These are phyloP conservation scores for Elongisporangium anandrum DNA, from an alignment of 352 stramenopile genomes.

Conservation along the genomic window DNA sequence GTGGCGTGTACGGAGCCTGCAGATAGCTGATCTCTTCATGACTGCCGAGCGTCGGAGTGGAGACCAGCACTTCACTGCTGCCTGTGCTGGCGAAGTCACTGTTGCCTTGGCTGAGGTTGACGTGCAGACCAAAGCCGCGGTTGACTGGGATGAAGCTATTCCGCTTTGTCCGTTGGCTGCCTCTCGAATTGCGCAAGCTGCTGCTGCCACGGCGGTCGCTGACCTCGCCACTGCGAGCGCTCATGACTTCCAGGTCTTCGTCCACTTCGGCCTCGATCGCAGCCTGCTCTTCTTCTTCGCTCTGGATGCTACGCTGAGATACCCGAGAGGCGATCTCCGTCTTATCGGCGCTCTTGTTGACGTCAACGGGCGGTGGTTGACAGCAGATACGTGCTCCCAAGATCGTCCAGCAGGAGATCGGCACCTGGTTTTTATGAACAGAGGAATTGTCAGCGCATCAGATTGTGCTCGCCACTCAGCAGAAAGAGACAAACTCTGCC, in stretches of 20 bases:
- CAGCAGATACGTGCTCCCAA: conserved; percentile 17
- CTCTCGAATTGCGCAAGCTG: conserved; percentile 7
- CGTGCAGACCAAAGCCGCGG: conserved; percentile 59
- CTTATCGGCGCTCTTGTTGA: conserved; percentile 42
- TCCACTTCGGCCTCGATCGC: conserved; percentile 76
- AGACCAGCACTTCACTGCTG: neutral
- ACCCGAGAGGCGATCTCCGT: conserved; percentile 47
- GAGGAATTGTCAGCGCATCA: neutral
- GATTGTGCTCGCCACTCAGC: neutral
- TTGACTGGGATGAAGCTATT: conserved; percentile 23
- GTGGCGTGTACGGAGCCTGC: conserved; percentile 37
- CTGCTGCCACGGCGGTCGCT: conserved; percentile 32
- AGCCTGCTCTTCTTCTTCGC: conserved; percentile 60
- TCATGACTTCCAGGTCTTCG: conserved; percentile 74
- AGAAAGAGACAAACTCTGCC: conserved; percentile 2
- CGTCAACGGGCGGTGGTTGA: conserved; percentile 11
- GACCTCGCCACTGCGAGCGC: conserved; percentile 58
- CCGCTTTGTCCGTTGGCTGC: conserved; percentile 9
- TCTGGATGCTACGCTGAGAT: conserved; percentile 48
- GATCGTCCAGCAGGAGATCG: neutral
- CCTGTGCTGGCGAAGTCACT: neutral
- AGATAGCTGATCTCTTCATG: conserved; percentile 31
- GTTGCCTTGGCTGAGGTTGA: conserved; percentile 36
- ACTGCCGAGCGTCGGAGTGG: conserved; percentile 1
- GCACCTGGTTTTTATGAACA: neutral